A percentile compares a stretch with the other conserved stretches of the same genome.
These are phyloP conservation scores for Phascolomyces articulosus DNA, from an alignment of 371 early-diverging fungal genomes.

Conservation along the genomic window DNA sequence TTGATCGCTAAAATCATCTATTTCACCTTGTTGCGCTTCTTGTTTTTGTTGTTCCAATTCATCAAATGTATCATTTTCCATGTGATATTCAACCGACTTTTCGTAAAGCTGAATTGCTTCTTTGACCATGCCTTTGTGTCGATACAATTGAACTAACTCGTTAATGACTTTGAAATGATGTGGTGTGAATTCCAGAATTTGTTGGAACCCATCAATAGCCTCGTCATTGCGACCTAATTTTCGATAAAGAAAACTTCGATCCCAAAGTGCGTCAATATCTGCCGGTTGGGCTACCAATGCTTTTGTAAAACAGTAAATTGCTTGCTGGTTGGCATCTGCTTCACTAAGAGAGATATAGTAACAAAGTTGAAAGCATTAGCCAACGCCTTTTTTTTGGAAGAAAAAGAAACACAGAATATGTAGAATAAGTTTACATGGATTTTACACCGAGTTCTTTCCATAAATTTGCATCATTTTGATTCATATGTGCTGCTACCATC, in stretches of 20 bases:
- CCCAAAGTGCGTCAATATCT: constrained; percentile 74
- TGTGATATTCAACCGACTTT: constrained; percentile 45
- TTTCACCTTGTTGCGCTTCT: constrained; percentile 31
- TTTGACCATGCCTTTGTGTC: constrained; percentile 44
- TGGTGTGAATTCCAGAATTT: constrained; percentile 52
- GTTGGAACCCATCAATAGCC: constrained; percentile 57
- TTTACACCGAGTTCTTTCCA: constrained; percentile 89
- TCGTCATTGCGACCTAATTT: constrained; percentile 42
- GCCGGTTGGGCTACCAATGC: constrained; percentile 65
- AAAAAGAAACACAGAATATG: neutral
- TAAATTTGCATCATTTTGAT: constrained; percentile 69
- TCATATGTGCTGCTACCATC: constrained; percentile 91
- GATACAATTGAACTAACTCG: constrained; percentile 55
- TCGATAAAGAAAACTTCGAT: constrained; percentile 66
- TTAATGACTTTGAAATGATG: constrained; percentile 61
- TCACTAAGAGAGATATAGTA: constrained; percentile 44
- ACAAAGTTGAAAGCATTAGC: too few species aligned
- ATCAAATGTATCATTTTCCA: constrained; percentile 17
- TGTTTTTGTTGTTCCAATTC: constrained; percentile 12
- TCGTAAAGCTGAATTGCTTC: constrained; percentile 63
- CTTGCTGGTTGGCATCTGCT: constrained; percentile 71
- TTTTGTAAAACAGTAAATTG: constrained; percentile 79
- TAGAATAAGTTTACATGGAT: constrained; percentile 61
- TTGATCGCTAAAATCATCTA: constrained; percentile 38
- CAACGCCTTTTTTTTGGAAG: neutral